Conservation (phyloP, 2,329 filamentous ascomycete genomes). For the Sclerotinia nivalis region DNA sequence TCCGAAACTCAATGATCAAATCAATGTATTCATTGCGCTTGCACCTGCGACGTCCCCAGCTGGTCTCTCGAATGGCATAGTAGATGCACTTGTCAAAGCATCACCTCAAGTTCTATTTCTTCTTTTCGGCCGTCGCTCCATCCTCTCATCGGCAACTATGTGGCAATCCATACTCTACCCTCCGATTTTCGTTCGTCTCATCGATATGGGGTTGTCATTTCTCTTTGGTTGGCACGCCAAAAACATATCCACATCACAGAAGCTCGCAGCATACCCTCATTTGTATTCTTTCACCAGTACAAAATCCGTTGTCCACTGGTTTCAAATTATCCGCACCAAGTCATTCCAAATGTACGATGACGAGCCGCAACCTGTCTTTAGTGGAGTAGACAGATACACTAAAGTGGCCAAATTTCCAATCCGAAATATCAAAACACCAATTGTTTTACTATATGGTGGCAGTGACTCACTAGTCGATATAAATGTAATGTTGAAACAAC, state of each 20-base stretch:
- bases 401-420: slow-evolving; percentile 97
- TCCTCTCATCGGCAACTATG: slow-evolving; percentile 90
- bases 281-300: slow-evolving; percentile 96
- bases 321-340: slow-evolving; percentile 96
- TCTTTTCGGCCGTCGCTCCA: slow-evolving; percentile 86
- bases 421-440: slow-evolving; percentile 92
- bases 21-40: slow-evolving; percentile 94
- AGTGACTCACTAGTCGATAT: slow-evolving; percentile 95
- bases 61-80: slow-evolving; percentile 83
- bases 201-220: slow-evolving; percentile 78
- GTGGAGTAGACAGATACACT: slow-evolving; percentile 78
- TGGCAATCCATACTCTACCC: slow-evolving; percentile 97
- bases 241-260: slow-evolving; percentile 85
- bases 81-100: slow-evolving; percentile 89
- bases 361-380: slow-evolving; percentile 76
- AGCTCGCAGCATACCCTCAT: slow-evolving; percentile 92
- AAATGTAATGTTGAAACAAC: slow-evolving; percentile 83
- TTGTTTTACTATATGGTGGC: slow-evolving; percentile 90
- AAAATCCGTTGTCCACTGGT: slow-evolving; percentile 98
- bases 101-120: slow-evolving; percentile 91
- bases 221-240: slow-evolving; percentile 86
- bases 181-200: slow-evolving; percentile 84
- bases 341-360: slow-evolving; percentile 99
- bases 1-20: slow-evolving; percentile 84
- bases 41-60: slow-evolving; percentile 96